Percentiles rank a stretch among this genome's conserved stretches.
These are phyloP conservation scores for Capsicum baccatum DNA, from an alignment of 257 asterid species.

Conservation along the genomic window DNA sequence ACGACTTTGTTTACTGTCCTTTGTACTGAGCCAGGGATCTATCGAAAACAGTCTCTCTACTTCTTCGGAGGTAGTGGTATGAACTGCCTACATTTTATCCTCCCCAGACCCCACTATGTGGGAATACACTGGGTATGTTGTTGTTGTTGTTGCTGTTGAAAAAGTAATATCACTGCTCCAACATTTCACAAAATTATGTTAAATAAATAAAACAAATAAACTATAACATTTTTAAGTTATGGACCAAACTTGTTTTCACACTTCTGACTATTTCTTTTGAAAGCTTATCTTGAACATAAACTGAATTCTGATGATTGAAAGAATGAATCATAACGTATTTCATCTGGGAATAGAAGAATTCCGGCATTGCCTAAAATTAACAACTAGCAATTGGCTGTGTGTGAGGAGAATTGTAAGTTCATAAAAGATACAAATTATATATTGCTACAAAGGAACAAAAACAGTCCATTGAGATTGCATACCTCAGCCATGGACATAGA, in stretches of 20 bases:
- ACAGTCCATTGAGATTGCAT: slow-evolving; percentile 28
- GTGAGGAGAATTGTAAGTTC: background rate
- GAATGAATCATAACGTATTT: background rate
- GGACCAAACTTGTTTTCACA: background rate
- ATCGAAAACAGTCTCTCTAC: no score
- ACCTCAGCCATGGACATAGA: slow-evolving; percentile 73
- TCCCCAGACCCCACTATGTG: no score
- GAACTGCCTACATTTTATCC: no score
- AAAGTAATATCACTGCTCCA: background rate
- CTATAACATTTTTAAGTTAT: background rate
- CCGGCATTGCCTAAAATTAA: background rate
- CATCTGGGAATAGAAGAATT: background rate
- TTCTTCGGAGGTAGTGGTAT: no score
- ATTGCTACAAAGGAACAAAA: slow-evolving; percentile 3
- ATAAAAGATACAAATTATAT: slow-evolving; percentile 2
- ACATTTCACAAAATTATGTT: background rate
- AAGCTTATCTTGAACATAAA: background rate
- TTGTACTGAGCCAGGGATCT: no score
- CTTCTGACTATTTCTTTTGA: background rate
- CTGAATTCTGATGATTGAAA: slow-evolving; percentile 1
- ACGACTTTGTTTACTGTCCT: no score
- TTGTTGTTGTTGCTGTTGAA: no score
- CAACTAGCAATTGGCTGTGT: slow-evolving; percentile 19
- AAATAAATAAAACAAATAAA: background rate
- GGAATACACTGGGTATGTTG: no score